phyloP scores from a whole-genome alignment of 352 stramenopile species.

The Phytophthora boehmeriae region DNA sequence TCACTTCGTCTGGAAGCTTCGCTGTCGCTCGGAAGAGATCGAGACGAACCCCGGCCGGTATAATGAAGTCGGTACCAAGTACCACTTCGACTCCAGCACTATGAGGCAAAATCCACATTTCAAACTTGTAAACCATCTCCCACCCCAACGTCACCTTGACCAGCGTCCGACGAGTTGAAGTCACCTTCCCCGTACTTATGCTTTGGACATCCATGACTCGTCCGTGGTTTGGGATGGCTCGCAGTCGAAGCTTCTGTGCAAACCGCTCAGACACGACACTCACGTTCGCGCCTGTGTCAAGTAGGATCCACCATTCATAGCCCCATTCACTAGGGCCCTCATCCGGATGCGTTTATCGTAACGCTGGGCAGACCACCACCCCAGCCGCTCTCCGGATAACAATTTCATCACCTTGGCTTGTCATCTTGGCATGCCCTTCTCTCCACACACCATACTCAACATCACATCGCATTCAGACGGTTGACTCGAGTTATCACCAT shows the following conservation, averaged over 20 bases:
- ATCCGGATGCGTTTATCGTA: no score
- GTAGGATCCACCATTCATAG: no score
- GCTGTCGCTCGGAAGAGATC: background rate
- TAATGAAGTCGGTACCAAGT: constrained; percentile 9
- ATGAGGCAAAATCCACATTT: constrained; percentile 9
- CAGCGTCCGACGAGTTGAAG: background rate
- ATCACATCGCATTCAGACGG: no score
- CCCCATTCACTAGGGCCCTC: no score
- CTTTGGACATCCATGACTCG: background rate
- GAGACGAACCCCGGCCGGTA: constrained; percentile 2
- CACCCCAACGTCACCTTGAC: constrained; percentile 1
- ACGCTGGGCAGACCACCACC: no score
- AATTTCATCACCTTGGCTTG: no score
- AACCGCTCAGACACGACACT: background rate
- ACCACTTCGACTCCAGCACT: no score
- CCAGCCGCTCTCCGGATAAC: no score
- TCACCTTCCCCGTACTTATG: background rate
- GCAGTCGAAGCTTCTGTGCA: background rate
- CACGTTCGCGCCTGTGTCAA: no score
- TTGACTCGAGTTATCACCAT: no score
- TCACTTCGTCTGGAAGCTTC: background rate
- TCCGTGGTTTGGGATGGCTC: background rate
- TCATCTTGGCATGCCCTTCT: no score
- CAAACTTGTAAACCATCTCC: constrained; percentile 5
- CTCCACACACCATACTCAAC: no score